Evolutionary conservation across 129 eudicot species (phyloP).

Genomic region (Pseudognaphalium luteoalbum): DNA sequence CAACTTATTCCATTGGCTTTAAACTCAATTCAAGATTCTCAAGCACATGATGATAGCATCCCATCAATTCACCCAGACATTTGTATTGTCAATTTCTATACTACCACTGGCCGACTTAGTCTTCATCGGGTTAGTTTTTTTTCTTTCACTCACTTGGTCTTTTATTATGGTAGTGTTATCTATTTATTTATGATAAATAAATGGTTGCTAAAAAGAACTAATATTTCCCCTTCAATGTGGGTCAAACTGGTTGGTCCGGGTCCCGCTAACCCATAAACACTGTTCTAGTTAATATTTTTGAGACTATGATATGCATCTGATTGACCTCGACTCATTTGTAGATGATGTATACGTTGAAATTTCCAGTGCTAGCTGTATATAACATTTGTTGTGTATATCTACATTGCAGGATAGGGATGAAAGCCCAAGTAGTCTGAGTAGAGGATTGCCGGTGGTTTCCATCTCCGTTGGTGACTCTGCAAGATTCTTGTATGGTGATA

Average conservation of each 20-base stretch:
- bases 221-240: background rate
- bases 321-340: background rate
- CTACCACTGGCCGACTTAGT: background rate
- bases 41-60: constrained; percentile 31
- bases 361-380: background rate
- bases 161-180: too few species aligned
- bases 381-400: background rate
- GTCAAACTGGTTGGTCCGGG: background rate
- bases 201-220: background rate
- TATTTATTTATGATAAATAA: too few species aligned
- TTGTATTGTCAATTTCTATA: background rate
- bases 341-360: too few species aligned
- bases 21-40: constrained; percentile 39
- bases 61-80: constrained; percentile 35
- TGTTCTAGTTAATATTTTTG: background rate
- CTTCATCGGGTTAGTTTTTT: background rate
- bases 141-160: background rate
- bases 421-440: background rate
- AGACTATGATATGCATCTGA: background rate
- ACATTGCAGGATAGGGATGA: background rate
- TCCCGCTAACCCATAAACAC: background rate
- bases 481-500: background rate
- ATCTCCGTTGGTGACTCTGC: background rate
- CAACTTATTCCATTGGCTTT: constrained; percentile 28
- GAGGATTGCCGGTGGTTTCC: background rate